phyloP scores from a whole-genome alignment of 108 stramenopile genomes.

The Skeletonema tropicum region DNA sequence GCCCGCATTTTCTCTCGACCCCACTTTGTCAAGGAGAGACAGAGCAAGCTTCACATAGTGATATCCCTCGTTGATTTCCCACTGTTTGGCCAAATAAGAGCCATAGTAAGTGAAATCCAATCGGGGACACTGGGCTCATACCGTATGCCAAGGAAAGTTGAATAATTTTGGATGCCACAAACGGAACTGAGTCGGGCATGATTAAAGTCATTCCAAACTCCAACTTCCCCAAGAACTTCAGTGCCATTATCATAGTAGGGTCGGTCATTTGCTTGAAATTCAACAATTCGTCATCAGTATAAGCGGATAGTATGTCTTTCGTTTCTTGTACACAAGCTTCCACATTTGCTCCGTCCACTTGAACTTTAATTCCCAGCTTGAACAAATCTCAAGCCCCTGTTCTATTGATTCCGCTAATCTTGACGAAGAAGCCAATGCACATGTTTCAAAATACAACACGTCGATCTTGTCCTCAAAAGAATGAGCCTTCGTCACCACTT shows the following conservation, averaged over 20 bases:
- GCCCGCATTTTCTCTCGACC: too few species aligned
- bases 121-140: constrained; percentile 12
- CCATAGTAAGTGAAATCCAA: constrained; percentile 20
- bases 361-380: background rate
- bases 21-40: too few species aligned
- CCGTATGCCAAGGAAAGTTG: constrained; percentile 14
- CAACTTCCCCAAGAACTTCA: constrained; percentile 20
- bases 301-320: background rate
- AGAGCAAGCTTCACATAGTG: too few species aligned
- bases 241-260: constrained; percentile 15
- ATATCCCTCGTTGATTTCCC: too few species aligned
- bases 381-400: too few species aligned
- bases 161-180: constrained; percentile 9
- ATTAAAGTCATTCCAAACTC: background rate
- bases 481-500: too few species aligned
- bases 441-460: too few species aligned
- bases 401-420: too few species aligned
- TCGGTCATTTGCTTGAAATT: too few species aligned
- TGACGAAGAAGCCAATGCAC: too few species aligned
- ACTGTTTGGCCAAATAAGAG: too few species aligned
- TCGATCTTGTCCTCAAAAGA: too few species aligned
- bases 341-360: background rate
- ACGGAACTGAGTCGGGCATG: background rate
- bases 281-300: constrained; percentile 5
- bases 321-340: constrained; percentile 4